Conservation (phyloP, 116 monocot genomes). For the Papilionanthe hybrid region DNA sequence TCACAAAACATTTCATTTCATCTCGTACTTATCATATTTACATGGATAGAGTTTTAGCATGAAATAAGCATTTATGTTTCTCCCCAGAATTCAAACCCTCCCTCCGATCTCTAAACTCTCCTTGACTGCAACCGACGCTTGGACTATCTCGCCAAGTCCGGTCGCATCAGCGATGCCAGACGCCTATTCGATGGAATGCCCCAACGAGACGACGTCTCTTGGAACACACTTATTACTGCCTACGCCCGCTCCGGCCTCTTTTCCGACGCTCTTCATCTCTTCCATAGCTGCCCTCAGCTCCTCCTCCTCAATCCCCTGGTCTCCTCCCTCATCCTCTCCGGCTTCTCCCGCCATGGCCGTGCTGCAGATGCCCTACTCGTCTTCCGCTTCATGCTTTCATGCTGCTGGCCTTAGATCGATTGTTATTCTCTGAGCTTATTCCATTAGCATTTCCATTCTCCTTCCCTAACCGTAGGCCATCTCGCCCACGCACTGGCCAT, state of each 20-base stretch:
- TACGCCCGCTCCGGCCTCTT: conserved; percentile 13
- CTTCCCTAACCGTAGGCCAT: conserved; percentile 5
- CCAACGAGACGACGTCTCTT: conserved; percentile 3
- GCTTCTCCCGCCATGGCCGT: conserved; percentile 8
- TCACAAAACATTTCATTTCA: no score
- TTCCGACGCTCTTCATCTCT: conserved; percentile 9
- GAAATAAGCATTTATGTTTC: no score
- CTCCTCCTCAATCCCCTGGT: conserved; percentile 7
- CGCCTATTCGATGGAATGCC: conserved; percentile 24
- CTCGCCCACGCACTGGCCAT: conserved; percentile 17
- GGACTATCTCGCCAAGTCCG: conserved; percentile 6
- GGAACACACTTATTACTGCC: conserved; percentile 22
- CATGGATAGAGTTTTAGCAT: no score
- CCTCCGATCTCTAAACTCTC: conserved; percentile 1
- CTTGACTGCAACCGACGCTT: conserved; percentile 14
- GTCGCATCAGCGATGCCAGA: conserved; percentile 12
- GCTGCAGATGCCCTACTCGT: conserved; percentile 7
- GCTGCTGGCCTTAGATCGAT: conserved; percentile 3
- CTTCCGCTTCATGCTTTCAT: conserved; percentile 21
- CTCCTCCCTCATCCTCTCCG: conserved; percentile 10
- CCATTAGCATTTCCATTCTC: conserved; percentile 13
- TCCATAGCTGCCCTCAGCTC: conserved; percentile 12
- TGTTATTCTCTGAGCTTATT: conserved; percentile 23
- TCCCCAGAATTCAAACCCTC: conserved; percentile 8
- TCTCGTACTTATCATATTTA: no score